Evolutionary conservation across 1,284 basidiomycete genomes (phyloP).

Genomic region (Boletus semigastroideus): DNA sequence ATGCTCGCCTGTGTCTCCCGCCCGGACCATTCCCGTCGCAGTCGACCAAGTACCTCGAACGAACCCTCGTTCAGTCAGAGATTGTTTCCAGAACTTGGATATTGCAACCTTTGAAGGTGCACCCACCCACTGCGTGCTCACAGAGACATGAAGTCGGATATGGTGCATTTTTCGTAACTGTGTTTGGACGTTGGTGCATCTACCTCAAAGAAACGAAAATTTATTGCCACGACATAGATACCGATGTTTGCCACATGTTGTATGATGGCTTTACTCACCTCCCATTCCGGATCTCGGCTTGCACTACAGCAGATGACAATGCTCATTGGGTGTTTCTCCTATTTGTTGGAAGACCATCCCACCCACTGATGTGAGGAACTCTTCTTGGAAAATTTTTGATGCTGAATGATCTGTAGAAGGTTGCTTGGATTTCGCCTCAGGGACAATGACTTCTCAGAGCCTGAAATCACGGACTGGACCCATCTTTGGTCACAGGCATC

Average conservation of each 20-base stretch:
- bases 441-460: no score
- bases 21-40: neutral
- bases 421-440: no score
- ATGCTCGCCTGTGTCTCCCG: neutral
- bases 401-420: no score
- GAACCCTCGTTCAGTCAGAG: neutral
- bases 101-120: neutral
- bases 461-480: no score
- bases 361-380: no score
- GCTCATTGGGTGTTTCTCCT: neutral
- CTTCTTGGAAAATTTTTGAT: no score
- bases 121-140: neutral
- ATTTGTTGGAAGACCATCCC: no score
- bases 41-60: neutral
- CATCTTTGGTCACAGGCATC: no score
- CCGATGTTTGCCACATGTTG: neutral
- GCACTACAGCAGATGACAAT: neutral
- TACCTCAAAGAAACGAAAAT: neutral
- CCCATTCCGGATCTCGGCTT: neutral
- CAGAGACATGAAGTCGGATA: neutral
- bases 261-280: neutral
- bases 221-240: neutral
- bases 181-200: neutral
- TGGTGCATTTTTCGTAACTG: neutral
- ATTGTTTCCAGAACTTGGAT: neutral